Evolutionary conservation across 441 rosid genomes (phyloP).

Genomic region (Euphorbia celastroides): DNA sequence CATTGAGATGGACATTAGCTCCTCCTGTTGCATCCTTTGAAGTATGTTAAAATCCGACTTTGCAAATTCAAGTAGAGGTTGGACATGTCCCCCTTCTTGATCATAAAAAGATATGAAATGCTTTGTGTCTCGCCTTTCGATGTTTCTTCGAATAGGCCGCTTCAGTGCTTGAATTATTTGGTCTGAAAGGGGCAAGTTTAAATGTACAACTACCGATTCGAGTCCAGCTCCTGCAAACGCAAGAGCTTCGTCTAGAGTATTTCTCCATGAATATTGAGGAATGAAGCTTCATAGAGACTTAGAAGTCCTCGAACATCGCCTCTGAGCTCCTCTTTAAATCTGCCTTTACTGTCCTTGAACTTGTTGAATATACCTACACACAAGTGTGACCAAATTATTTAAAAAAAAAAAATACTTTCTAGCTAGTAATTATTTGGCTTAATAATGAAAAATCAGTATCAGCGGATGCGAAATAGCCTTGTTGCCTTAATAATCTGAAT

Average conservation of each 20-base stretch:
- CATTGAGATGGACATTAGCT: slow-evolving; percentile 22
- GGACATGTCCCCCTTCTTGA: slow-evolving; percentile 4
- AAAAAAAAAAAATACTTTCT: too few species aligned
- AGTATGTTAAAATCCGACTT: slow-evolving; percentile 28
- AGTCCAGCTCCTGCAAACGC: slow-evolving; percentile 22
- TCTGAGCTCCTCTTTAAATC: slow-evolving; percentile 12
- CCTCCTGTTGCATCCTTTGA: slow-evolving; percentile 22
- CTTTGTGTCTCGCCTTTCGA: slow-evolving; percentile 25
- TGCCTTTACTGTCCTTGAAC: slow-evolving; percentile 24
- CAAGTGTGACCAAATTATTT: too few species aligned
- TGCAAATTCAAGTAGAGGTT: slow-evolving; percentile 18
- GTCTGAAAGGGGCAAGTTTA: background rate
- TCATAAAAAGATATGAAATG: slow-evolving; percentile 18
- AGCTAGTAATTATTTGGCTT: too few species aligned
- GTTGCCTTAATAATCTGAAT: slow-evolving; percentile 28
- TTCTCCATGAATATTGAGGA: slow-evolving; percentile 28
- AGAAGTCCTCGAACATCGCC: slow-evolving; percentile 23
- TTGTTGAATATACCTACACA: slow-evolving; percentile 19
- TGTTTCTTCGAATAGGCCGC: slow-evolving; percentile 18
- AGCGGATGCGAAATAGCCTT: slow-evolving; percentile 17
- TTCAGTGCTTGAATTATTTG: slow-evolving; percentile 23
- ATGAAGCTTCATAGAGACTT: slow-evolving; percentile 33
- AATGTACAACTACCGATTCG: background rate
- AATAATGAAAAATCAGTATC: background rate
- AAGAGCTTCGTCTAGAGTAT: slow-evolving; percentile 26